Conservation (phyloP, 495 filamentous ascomycete species). For the Hyphodiscus hymeniophilus region DNA sequence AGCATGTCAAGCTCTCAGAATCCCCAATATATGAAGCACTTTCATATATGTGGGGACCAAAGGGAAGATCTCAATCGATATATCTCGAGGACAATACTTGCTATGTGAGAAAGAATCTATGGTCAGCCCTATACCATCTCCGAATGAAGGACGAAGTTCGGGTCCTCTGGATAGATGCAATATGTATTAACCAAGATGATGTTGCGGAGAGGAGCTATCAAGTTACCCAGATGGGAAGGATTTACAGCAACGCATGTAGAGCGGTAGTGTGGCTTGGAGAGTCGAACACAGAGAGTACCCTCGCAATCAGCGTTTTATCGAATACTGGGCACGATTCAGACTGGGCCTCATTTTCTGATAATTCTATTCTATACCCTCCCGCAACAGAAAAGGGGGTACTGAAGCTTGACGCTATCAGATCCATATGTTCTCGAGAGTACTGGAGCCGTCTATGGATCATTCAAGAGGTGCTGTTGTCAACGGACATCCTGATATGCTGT, state of each 20-base stretch:
- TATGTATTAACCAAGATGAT: constrained; percentile 29
- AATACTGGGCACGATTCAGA: neutral
- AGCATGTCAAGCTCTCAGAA: no score
- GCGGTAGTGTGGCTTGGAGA: constrained; percentile 21
- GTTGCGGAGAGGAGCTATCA: constrained; percentile 21
- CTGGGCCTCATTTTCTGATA: no score
- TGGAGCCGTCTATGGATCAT: constrained; percentile 11
- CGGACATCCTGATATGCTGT: neutral
- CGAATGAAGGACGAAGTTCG: neutral
- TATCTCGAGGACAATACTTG: neutral
- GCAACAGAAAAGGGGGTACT: neutral
- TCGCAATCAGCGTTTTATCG: neutral
- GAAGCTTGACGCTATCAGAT: neutral
- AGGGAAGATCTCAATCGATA: neutral
- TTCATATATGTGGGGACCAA: neutral
- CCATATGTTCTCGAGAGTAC: neutral
- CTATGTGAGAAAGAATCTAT: neutral
- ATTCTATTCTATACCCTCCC: no score
- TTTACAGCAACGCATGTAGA: constrained; percentile 19
- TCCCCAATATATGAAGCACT: neutral
- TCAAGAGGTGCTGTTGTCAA: constrained; percentile 7
- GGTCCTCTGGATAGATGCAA: constrained; percentile 25
- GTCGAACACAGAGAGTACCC: neutral
- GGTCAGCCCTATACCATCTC: neutral
- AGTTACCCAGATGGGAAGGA: constrained; percentile 23